Percentiles rank a stretch among this genome's conserved stretches.
Evolutionary conservation across 1,284 basidiomycete genomes (phyloP).

Genomic region (Apiotrichum sp.): DNA sequence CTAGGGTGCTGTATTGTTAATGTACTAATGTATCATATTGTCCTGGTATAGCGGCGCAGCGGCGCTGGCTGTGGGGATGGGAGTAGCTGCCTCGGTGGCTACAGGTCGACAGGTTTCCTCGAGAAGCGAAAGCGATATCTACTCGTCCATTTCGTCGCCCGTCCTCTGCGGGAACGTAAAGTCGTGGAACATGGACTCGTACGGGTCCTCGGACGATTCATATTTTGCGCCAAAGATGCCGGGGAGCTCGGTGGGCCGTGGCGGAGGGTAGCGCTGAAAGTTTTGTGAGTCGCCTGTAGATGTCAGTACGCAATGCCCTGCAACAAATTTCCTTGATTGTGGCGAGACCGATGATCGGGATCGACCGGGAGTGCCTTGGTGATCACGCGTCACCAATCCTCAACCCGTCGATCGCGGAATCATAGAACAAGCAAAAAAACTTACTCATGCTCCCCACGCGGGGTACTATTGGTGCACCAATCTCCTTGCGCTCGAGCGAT

Average conservation of each 20-base stretch:
- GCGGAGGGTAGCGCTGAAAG: slow-evolving; percentile 47
- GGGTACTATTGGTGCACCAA: slow-evolving; percentile 51
- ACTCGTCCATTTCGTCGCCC: slow-evolving; percentile 7
- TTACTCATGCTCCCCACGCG: slow-evolving; percentile 47
- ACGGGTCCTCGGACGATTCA: slow-evolving; percentile 36
- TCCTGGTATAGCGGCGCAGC: too few relatives aligned
- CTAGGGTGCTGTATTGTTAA: too few relatives aligned
- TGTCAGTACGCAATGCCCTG: not conserved
- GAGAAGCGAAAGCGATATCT: not conserved
- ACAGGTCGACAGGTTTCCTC: too few relatives aligned
- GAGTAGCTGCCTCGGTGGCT: too few relatives aligned
- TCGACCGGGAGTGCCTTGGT: too few relatives aligned
- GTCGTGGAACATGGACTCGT: slow-evolving; percentile 38
- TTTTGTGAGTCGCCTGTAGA: slow-evolving; percentile 46
- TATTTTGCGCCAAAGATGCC: slow-evolving; percentile 44
- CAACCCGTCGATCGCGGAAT: not conserved
- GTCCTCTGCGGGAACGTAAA: slow-evolving; percentile 28
- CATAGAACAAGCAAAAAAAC: slow-evolving; percentile 8
- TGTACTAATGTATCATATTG: too few relatives aligned
- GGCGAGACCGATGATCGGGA: not conserved
- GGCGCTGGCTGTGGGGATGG: too few relatives aligned
- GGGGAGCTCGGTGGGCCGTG: slow-evolving; percentile 44
- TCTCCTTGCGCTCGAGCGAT: slow-evolving; percentile 46
- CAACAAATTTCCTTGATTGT: not conserved
- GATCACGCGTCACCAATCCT: not conserved